These are phyloP conservation scores for Daldinia caldariorum DNA, from an alignment of 495 filamentous ascomycete species.

Conservation along the genomic window DNA sequence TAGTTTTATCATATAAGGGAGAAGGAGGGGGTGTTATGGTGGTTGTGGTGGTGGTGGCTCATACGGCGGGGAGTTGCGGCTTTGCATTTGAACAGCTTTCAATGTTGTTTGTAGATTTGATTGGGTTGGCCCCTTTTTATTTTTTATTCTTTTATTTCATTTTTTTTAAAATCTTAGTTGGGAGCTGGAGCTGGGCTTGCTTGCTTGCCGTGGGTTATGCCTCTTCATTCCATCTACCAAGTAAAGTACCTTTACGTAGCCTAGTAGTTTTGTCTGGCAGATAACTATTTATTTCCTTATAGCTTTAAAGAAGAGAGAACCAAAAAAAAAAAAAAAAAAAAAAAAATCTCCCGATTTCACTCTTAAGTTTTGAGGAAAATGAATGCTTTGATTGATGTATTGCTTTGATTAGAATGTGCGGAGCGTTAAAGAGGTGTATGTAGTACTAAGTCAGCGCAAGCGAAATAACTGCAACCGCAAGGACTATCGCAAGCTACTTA, in stretches of 20 bases:
- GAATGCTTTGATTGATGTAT: no score
- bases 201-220: neutral
- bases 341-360: neutral
- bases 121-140: no score
- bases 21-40: no score
- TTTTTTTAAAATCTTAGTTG: no score
- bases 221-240: slow-evolving; percentile 13
- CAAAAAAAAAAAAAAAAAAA: slow-evolving; percentile 12
- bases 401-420: neutral
- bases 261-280: neutral
- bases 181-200: no score
- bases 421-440: neutral
- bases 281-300: neutral
- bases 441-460: neutral
- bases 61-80: slow-evolving; percentile 25
- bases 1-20: slow-evolving; percentile 4
- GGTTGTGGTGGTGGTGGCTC: neutral
- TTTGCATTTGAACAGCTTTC: slow-evolving; percentile 9
- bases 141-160: no score
- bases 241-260: no score
- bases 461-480: neutral
- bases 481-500: no score
- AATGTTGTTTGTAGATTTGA: no score
- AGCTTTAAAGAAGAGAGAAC: slow-evolving; percentile 10
- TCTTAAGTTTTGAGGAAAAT: neutral